These are phyloP conservation scores for Oenanthe sinensis DNA, from an alignment of 129 eudicot species.

Conservation along the genomic window DNA sequence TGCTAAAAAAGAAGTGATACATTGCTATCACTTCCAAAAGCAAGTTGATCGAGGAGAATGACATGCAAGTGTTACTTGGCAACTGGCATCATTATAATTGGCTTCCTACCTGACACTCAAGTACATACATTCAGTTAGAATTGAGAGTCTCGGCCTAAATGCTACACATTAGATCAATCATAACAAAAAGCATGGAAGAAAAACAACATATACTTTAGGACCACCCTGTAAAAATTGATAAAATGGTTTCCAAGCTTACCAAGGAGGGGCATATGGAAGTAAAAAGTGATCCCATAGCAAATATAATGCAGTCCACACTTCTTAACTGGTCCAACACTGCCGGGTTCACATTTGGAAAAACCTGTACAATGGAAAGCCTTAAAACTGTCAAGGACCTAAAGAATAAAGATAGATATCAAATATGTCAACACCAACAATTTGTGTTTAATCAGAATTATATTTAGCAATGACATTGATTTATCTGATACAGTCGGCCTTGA, in stretches of 20 bases:
- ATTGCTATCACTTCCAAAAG: background rate
- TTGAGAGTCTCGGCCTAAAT: background rate
- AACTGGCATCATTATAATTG: background rate
- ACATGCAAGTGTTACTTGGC: background rate
- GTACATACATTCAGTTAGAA: background rate
- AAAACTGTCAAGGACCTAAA: background rate
- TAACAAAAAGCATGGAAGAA: background rate
- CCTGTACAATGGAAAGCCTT: conserved; percentile 38
- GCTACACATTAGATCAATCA: background rate
- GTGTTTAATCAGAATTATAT: background rate
- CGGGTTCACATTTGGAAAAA: conserved; percentile 74
- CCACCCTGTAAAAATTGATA: background rate
- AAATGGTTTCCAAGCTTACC: conserved; percentile 37
- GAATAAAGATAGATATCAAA: background rate
- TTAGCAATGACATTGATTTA: background rate
- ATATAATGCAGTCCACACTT: conserved; percentile 70
- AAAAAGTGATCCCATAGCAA: conserved; percentile 97
- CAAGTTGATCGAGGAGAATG: background rate
- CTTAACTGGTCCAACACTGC: conserved; percentile 69
- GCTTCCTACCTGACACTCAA: conserved; percentile 1
- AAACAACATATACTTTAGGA: background rate
- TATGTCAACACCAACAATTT: background rate
- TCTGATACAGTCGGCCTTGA: background rate
- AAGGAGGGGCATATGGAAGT: conserved; percentile 95
- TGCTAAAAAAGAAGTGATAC: background rate